Evolutionary conservation across 495 filamentous ascomycete genomes (phyloP), one percentile per base, ranked within the genome.

Genomic region (Annulohypoxylon bovei): DNA sequence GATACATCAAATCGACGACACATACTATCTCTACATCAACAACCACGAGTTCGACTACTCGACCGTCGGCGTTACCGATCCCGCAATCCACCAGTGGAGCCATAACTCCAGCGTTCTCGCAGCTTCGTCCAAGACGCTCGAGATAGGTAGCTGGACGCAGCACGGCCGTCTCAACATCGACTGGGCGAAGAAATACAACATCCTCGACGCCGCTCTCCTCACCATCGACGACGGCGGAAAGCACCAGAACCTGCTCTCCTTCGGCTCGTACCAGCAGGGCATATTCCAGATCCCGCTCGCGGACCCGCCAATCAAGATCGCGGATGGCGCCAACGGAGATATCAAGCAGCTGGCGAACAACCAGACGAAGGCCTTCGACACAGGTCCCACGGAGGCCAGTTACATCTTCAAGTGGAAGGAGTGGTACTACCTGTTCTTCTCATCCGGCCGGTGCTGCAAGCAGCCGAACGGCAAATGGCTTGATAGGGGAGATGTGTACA

Each of bases 1-100:
- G 70, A 83, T 91, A 20, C 74, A 82, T 59, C 78, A 84, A 28
- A 75, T 89, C 1, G 82, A 81, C 35, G 76, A 78, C 14, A 80
- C 77, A 0, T 93, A 92, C 81, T 88, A 89, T 73, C 81, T 91
- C 73, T 92, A 90, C 84, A 93, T 92, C 76, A 81, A 87, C 1
- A 83, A 91, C 40, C 66, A 68, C 58, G 66, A 68, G 9, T 68
- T 62, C 52, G 59, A 68, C 50, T 68, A 68, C 62, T 85, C 82
- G 9, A 82, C 83, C 23, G 87, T 90, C 49, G 90, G 91, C 27
- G 66, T 62, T 1, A 68, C 66, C n/a, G 66, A 68, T 11, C 58
- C 58, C 11, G 58, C 37, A 6, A 63, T 63, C n/a, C 58, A 54
- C 47, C 54, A 37, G 22, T 68, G 66, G 66, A 85, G 80, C 1